Percentiles rank a stretch among this genome's conserved stretches.
Conservation (phyloP, 2,329 filamentous ascomycete species). For the Hypoxylon sp. region DNA sequence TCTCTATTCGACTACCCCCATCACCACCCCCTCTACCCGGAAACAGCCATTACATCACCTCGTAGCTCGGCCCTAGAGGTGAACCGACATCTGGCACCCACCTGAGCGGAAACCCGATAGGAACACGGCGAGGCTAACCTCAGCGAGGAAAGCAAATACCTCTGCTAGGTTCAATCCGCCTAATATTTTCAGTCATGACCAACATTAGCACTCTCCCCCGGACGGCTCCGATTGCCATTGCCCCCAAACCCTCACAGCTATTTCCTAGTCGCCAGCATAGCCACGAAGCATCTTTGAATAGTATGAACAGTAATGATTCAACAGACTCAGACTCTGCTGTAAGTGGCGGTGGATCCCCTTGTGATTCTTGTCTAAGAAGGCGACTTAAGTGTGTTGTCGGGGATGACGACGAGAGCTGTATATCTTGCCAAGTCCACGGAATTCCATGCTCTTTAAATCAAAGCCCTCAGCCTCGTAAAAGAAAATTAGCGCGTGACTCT, state of each 20-base stretch:
- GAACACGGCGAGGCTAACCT: slow-evolving; percentile 48
- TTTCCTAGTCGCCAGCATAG: slow-evolving; percentile 64
- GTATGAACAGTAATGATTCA: slow-evolving; percentile 67
- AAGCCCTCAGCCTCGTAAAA: slow-evolving; percentile 83
- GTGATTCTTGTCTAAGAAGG: slow-evolving; percentile 80
- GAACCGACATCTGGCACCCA: slow-evolving; percentile 39
- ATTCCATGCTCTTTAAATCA: slow-evolving; percentile 84
- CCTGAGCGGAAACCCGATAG: slow-evolving; percentile 33
- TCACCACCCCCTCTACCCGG: slow-evolving; percentile 28
- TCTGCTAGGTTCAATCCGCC: slow-evolving; percentile 39
- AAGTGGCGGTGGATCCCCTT: slow-evolving; percentile 67
- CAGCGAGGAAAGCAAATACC: slow-evolving; percentile 41
- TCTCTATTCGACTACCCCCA: slow-evolving; percentile 37
- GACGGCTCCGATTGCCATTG: slow-evolving; percentile 77
- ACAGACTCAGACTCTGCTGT: slow-evolving; percentile 62
- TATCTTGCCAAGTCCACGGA: slow-evolving; percentile 82
- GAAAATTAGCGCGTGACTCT: slow-evolving; percentile 78
- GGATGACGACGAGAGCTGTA: slow-evolving; percentile 81
- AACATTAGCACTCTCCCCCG: slow-evolving; percentile 68
- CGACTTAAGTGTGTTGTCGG: slow-evolving; percentile 82
- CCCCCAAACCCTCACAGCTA: slow-evolving; percentile 69
- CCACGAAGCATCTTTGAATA: slow-evolving; percentile 65
- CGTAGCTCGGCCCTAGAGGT: slow-evolving; percentile 31
- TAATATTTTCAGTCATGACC: slow-evolving; percentile 63
- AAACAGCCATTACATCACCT: slow-evolving; percentile 38